Evolutionary conservation across 306 rosid genomes (phyloP).

Genomic region (Cyamopsis tetragonoloba): DNA sequence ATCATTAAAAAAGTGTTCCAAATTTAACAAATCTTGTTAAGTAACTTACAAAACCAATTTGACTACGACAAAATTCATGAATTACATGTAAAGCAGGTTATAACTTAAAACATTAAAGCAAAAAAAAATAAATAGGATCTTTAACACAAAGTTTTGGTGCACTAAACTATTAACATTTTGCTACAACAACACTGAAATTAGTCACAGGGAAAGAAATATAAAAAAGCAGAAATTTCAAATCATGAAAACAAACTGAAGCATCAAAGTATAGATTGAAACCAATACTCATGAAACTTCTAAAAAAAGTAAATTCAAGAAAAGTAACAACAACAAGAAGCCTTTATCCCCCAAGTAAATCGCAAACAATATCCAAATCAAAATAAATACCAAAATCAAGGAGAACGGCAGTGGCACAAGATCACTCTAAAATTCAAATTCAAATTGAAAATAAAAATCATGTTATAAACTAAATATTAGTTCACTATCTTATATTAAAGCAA

Average conservation of each 20-base stretch:
- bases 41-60: neutral
- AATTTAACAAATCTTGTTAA: neutral
- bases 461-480: neutral
- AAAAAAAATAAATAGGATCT: neutral
- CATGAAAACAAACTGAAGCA: neutral
- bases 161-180: neutral
- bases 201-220: neutral
- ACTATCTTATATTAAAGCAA: neutral
- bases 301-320: neutral
- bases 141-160: neutral
- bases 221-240: neutral
- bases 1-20: neutral
- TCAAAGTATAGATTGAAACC: neutral
- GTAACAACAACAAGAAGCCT: neutral
- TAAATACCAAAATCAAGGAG: neutral
- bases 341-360: too few species aligned
- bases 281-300: neutral
- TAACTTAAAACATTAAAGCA: neutral
- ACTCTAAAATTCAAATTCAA: conserved; percentile 11
- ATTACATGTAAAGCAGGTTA: neutral
- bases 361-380: neutral
- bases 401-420: neutral
- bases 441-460: neutral
- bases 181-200: neutral
- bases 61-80: neutral